Conservation (phyloP, 306 rosid genomes). For the Medicago ruthenica region DNA sequence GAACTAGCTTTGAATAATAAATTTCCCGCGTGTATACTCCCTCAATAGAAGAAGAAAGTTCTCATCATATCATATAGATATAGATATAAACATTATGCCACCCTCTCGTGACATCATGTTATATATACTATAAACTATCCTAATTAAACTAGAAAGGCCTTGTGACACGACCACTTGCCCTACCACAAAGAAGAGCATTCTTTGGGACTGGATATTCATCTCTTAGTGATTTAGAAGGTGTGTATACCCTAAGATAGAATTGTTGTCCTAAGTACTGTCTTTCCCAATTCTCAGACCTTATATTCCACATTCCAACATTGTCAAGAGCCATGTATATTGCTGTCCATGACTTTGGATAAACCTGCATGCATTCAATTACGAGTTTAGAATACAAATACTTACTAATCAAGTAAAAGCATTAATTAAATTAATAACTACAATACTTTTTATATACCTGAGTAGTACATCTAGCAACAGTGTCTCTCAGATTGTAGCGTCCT, state of each 20-base stretch:
- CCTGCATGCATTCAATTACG: conserved; percentile 47
- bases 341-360: conserved; percentile 88
- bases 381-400: not conserved
- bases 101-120: conserved; percentile 66
- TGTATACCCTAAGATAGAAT: conserved; percentile 80
- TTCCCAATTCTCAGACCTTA: conserved; percentile 90
- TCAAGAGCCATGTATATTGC: conserved; percentile 86
- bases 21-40: conserved; percentile 25
- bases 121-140: not conserved
- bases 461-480: conserved; percentile 84
- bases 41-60: conserved; percentile 19
- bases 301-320: conserved; percentile 97
- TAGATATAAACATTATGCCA: conserved; percentile 44
- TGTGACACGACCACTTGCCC: conserved; percentile 80
- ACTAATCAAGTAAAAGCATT: not conserved
- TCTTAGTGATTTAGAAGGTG: conserved; percentile 71
- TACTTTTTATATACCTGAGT: conserved; percentile 57
- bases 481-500: conserved; percentile 81
- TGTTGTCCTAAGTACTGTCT: conserved; percentile 98
- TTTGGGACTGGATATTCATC: conserved; percentile 84
- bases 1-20: conserved; percentile 52
- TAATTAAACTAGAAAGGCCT: conserved; percentile 54
- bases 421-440: not conserved
- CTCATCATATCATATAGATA: not conserved
- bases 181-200: conserved; percentile 88